Percentiles rank a stretch among this genome's conserved stretches.
Evolutionary conservation across 495 filamentous ascomycete species (phyloP).

Genomic region (Aspergillus coremiiformis): DNA sequence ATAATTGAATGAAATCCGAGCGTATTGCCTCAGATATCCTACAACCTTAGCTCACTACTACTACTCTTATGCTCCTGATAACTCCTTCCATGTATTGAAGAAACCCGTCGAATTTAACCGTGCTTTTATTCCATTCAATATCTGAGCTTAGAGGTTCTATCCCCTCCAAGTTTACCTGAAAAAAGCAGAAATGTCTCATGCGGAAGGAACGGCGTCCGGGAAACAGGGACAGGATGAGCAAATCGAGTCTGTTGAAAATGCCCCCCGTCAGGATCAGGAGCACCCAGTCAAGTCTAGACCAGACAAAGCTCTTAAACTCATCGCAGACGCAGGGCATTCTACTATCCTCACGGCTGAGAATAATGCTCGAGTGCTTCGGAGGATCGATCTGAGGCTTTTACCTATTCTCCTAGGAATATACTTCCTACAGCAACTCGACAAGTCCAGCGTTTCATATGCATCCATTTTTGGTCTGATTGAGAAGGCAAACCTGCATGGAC

Average conservation of each 20-base stretch:
- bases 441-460: constrained; percentile 50
- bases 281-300: constrained; percentile 14
- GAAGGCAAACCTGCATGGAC: constrained; percentile 37
- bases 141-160: background rate
- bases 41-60: background rate
- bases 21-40: background rate
- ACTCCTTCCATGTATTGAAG: background rate
- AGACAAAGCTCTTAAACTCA: constrained; percentile 41
- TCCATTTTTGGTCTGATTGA: constrained; percentile 43
- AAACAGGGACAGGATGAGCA: constrained; percentile 31
- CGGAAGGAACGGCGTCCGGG: constrained; percentile 7
- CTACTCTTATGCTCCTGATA: background rate
- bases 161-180: background rate
- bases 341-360: constrained; percentile 46
- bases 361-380: constrained; percentile 43
- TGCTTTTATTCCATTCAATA: background rate
- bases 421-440: constrained; percentile 50
- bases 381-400: constrained; percentile 49
- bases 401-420: constrained; percentile 41
- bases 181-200: constrained; percentile 21
- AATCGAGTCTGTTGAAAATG: constrained; percentile 29
- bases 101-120: too few species aligned
- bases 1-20: background rate
- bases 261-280: background rate
- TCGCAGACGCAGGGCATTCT: constrained; percentile 32